Base-by-base conservation (phyloP, 2,329 filamentous ascomycete genomes). In the Amylocarpus encephaloides region DNA sequence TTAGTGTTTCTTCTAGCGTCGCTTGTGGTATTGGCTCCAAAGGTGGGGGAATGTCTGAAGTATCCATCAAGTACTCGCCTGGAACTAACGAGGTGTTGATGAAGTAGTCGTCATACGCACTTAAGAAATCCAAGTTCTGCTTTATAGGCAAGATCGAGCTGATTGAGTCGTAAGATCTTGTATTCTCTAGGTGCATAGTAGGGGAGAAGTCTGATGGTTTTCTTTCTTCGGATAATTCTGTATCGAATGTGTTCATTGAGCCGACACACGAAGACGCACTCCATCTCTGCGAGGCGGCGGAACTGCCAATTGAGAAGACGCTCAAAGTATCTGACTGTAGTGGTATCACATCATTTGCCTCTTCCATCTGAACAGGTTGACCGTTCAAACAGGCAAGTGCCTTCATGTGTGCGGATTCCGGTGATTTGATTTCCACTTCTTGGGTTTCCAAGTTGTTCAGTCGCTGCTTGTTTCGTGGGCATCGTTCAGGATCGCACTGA, bases 401-500 rank as follows among this genome's bases (percentile, higher is more conserved):
- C 11, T 10, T 16, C 34, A 13, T 36, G 34, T 10, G 15, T 10
- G 15, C 12, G 15, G 34, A 13, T 5, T 40, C 38, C 13, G 7
- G 13, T 19, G 16, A 11, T 5, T 15, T 16, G 3, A 15, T n/a
- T 40, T 4, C 18, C n/a, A 40, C 13, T 11, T 40, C 38, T 19
- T 16, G 13, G 10, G 3, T 40, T 40, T 11, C 16, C 10, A 18
- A 16, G 10, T 11, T 19, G 18, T 18, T 18, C 10, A 40, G 11
- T 16, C 38, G 5, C 16, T 40, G 38, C 19, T 40, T 40, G 18
- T 40, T 40, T 3, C 38, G 13, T 11, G 38, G 38, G n/a, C 45
- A 47, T 32, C 45, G 34, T 11, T 47, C 45, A 1, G 45, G 45
- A 40, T 47, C 45, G 13, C 45, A 47, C 45, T 47, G 19, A 9